Evolutionary conservation across 345 rosid species (phyloP).

Genomic region (Raphanus raphanistrum): DNA sequence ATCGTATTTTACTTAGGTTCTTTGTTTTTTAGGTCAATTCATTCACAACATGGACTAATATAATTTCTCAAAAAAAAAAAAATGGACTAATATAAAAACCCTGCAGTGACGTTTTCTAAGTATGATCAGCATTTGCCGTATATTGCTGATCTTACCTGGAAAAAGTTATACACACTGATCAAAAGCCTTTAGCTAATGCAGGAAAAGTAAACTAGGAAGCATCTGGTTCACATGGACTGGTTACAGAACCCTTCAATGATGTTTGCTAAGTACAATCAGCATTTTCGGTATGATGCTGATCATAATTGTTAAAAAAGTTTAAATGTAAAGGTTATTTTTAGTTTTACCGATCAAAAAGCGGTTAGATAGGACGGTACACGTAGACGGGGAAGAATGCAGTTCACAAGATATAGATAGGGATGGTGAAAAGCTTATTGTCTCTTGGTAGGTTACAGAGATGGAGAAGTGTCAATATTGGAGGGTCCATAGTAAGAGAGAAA

Average conservation of each 20-base stretch:
- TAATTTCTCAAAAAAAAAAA: no score
- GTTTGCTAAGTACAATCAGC: slow-evolving; percentile 5
- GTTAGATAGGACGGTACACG: slow-evolving; percentile 6
- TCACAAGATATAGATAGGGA: slow-evolving; percentile 36
- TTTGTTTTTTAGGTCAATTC: no score
- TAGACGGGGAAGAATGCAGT: slow-evolving; percentile 28
- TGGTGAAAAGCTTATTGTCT: slow-evolving; percentile 27
- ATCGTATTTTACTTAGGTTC: no score
- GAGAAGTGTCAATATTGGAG: slow-evolving; percentile 36
- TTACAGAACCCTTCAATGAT: not conserved
- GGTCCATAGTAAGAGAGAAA: slow-evolving; percentile 33
- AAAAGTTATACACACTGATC: no score
- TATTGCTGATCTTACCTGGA: no score
- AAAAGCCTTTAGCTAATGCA: no score
- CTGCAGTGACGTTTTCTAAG: no score
- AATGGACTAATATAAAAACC: no score
- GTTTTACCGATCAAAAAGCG: slow-evolving; percentile 3
- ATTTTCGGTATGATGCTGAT: not conserved
- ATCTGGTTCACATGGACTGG: not conserved
- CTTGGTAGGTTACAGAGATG: slow-evolving; percentile 33
- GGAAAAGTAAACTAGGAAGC: no score
- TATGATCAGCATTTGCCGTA: no score
- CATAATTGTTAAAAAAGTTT: not conserved
- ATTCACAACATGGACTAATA: no score
- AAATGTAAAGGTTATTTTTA: not conserved